Evolutionary conservation across 2,329 filamentous ascomycete genomes (phyloP).

Genomic region (Ceratocystis ficicola): DNA sequence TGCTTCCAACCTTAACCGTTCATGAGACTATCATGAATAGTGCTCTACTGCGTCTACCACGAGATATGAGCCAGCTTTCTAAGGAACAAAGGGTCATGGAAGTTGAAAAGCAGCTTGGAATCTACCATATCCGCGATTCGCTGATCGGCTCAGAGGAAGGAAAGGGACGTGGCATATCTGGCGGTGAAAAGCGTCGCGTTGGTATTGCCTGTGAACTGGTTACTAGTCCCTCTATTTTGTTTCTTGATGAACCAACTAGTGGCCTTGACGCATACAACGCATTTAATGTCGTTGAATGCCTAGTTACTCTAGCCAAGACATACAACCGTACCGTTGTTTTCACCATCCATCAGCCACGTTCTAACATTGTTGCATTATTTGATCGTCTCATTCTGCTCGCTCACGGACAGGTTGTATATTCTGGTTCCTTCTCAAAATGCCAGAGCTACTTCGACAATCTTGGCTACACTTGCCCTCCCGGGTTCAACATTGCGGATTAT

Average conservation of each 20-base stretch:
- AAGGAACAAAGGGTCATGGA: conserved; percentile 88
- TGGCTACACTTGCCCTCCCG: conserved; percentile 84
- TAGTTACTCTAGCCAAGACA: conserved; percentile 86
- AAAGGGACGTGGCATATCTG: conserved; percentile 86
- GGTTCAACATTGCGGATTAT: conserved; percentile 98
- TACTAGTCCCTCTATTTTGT: conserved; percentile 91
- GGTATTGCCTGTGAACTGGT: conserved; percentile 96
- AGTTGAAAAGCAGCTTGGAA: conserved; percentile 90
- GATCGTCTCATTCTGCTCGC: conserved; percentile 87
- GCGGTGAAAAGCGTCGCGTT: conserved; percentile 89
- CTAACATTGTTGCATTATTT: conserved; percentile 95
- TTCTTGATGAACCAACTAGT: conserved; percentile 93
- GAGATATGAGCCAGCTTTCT: conserved; percentile 73
- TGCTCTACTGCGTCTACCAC: conserved; percentile 79
- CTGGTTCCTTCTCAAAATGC: conserved; percentile 76
- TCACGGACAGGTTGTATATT: conserved; percentile 82
- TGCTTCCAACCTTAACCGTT: conserved; percentile 89
- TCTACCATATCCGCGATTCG: conserved; percentile 86
- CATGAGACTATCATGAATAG: conserved; percentile 96
- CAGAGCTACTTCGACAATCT: conserved; percentile 86
- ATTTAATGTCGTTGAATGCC: conserved; percentile 92
- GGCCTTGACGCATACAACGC: conserved; percentile 94
- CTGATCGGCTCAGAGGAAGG: conserved; percentile 93
- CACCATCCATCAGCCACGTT: conserved; percentile 94
- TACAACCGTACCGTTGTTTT: conserved; percentile 97